Evolutionary conservation across 176 grass and related monocot species (phyloP).

Genomic region (Paspalum notatum): DNA sequence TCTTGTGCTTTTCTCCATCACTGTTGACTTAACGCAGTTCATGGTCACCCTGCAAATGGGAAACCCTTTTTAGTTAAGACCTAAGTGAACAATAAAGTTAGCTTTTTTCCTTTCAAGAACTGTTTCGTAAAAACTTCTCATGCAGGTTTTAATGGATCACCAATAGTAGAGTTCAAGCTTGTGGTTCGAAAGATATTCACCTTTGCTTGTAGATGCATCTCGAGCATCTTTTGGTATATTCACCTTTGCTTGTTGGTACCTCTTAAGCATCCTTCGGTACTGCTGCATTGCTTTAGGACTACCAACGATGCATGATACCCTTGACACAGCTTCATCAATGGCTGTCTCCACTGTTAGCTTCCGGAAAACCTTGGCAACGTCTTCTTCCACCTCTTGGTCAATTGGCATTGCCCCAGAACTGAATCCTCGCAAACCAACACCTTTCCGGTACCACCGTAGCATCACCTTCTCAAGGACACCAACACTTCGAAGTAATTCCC

Average conservation of each 20-base stretch:
- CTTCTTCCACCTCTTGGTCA: conserved; percentile 62
- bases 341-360: conserved; percentile 83
- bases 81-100: background rate
- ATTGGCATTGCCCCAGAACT: conserved; percentile 52
- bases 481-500: conserved; percentile 59
- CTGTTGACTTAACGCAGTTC: conserved; percentile 10
- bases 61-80: background rate
- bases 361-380: conserved; percentile 63
- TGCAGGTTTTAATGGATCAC: background rate
- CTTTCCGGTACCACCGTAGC: conserved; percentile 68
- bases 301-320: conserved; percentile 55
- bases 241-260: conserved; percentile 68
- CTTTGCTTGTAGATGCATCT: conserved; percentile 59
- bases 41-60: conserved; percentile 10
- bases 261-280: conserved; percentile 75
- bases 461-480: conserved; percentile 77
- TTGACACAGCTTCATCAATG: conserved; percentile 69
- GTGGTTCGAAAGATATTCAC: conserved; percentile 31
- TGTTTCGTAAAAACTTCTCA: background rate
- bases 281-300: conserved; percentile 64
- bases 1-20: background rate
- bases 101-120: conserved; percentile 11
- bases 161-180: background rate
- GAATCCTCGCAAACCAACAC: conserved; percentile 72
- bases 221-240: conserved; percentile 65